phyloP scores from a whole-genome alignment of 805 yeast genomes.

The Barnettozyma pratensis region DNA sequence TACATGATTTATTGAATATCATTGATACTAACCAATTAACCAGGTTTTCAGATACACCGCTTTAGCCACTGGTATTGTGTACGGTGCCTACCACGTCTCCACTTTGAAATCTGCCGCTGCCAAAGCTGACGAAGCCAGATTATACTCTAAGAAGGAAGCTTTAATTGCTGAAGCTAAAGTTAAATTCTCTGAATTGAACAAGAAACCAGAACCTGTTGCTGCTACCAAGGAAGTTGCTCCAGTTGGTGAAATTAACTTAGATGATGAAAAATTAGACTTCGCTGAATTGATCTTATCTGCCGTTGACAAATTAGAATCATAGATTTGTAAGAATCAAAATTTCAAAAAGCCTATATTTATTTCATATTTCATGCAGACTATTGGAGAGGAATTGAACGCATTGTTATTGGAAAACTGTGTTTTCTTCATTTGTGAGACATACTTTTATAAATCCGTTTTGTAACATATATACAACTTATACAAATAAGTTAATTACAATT shows the following conservation, averaged over 20 bases:
- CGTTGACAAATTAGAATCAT: slow-evolving; percentile 46
- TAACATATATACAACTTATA: neutral
- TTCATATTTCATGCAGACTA: slow-evolving; percentile 3
- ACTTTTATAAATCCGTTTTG: slow-evolving; percentile 4
- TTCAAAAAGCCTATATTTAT: slow-evolving; percentile 1
- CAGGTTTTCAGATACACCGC: slow-evolving; percentile 91
- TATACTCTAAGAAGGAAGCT: slow-evolving; percentile 60
- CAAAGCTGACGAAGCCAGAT: slow-evolving; percentile 50
- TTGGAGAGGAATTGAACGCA: no score
- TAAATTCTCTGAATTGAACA: slow-evolving; percentile 68
- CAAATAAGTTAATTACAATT: neutral
- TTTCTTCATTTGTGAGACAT: neutral
- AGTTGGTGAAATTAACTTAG: slow-evolving; percentile 59
- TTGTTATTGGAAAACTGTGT: no score
- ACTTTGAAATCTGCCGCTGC: slow-evolving; percentile 56
- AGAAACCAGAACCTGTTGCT: slow-evolving; percentile 35
- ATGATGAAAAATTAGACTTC: slow-evolving; percentile 87
- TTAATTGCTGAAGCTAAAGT: slow-evolving; percentile 86
- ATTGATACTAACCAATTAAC: neutral
- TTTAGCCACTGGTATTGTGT: slow-evolving; percentile 79
- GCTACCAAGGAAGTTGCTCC: slow-evolving; percentile 27
- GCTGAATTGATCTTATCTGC: slow-evolving; percentile 64
- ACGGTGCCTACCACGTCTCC: slow-evolving; percentile 84
- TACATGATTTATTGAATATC: slow-evolving; percentile 8
- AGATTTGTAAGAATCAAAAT: slow-evolving; percentile 2